These are phyloP conservation scores for Diaporthe longicolla DNA, from an alignment of 2,329 filamentous ascomycete genomes.

Conservation along the genomic window DNA sequence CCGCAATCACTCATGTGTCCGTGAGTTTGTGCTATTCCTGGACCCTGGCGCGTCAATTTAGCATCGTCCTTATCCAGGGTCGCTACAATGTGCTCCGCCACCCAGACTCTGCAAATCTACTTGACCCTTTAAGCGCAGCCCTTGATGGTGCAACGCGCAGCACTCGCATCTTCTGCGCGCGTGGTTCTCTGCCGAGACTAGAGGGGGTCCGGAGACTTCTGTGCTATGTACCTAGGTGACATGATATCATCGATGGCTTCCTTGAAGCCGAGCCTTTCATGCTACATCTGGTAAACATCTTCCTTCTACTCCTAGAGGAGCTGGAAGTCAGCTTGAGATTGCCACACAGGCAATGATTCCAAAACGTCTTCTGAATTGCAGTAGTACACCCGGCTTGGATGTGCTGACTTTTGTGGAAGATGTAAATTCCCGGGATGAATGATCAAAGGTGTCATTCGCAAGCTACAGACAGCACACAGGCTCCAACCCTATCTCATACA, in stretches of 20 bases:
- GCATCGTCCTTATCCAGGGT: not conserved
- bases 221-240: not conserved
- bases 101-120: not conserved
- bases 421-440: no score
- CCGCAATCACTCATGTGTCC: not conserved
- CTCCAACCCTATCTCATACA: no score
- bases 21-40: conserved; percentile 3
- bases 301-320: not conserved
- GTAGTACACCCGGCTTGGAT: no score
- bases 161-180: not conserved
- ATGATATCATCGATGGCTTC: not conserved
- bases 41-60: not conserved
- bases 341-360: not conserved
- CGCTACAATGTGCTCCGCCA: not conserved
- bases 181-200: not conserved
- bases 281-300: not conserved
- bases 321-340: not conserved
- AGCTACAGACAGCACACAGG: no score
- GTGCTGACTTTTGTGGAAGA: no score
- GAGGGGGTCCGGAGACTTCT: not conserved
- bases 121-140: not conserved
- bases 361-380: not conserved
- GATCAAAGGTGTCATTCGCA: no score
- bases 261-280: not conserved
- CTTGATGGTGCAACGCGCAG: not conserved